phyloP scores from a whole-genome alignment of 176 grass and related monocot genomes.

The Oryza officinalis region DNA sequence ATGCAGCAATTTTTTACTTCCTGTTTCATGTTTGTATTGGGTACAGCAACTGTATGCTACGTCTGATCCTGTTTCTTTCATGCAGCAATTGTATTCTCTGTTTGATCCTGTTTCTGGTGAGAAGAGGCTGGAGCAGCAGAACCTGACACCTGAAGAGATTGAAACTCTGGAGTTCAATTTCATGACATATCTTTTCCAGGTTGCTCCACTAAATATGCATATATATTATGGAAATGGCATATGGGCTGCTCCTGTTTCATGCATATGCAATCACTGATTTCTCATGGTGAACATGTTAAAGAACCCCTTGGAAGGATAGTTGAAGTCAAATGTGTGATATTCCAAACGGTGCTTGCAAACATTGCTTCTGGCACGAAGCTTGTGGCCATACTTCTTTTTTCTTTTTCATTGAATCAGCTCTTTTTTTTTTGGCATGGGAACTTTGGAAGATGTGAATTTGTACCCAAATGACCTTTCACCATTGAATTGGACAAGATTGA shows the following conservation, averaged over 20 bases:
- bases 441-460: not conserved
- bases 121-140: slow-evolving; percentile 74
- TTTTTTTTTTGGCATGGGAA: not conserved
- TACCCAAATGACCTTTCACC: not conserved
- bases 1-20: slow-evolving; percentile 62
- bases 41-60: slow-evolving; percentile 68
- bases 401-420: not conserved
- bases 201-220: not conserved
- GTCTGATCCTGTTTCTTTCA: slow-evolving; percentile 63
- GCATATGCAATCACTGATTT: not conserved
- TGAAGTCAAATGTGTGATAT: too few relatives aligned
- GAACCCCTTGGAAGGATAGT: not conserved
- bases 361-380: not conserved
- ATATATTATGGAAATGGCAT: not conserved
- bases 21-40: slow-evolving; percentile 56
- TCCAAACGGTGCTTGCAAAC: too few relatives aligned
- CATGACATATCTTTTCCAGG: slow-evolving; percentile 85
- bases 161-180: slow-evolving; percentile 76
- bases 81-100: slow-evolving; percentile 76
- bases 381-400: not conserved
- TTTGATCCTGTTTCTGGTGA: slow-evolving; percentile 80
- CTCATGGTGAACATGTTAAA: not conserved
- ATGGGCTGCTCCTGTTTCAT: not conserved
- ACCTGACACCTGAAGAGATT: slow-evolving; percentile 55
- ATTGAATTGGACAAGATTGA: not conserved